These are phyloP conservation scores for Coemansia sp. DNA, from an alignment of 192 early-diverging fungal species.

Conservation along the genomic window DNA sequence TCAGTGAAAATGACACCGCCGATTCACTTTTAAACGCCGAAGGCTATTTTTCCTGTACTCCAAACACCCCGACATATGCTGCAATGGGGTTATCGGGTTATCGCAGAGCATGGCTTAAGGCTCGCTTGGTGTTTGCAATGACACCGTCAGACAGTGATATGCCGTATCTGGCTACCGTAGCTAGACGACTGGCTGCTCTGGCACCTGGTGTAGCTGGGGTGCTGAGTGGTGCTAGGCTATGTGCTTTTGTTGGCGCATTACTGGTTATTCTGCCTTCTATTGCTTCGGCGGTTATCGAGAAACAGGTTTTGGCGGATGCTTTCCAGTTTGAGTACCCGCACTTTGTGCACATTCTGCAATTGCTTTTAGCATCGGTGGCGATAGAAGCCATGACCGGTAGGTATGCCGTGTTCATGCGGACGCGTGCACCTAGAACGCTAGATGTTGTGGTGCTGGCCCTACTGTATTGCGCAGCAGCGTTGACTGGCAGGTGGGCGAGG, in stretches of 20 bases:
- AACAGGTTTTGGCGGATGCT: conserved; percentile 20
- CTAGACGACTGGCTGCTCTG: no score
- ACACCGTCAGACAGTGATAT: no score
- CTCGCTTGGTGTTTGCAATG: no score
- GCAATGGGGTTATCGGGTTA: no score
- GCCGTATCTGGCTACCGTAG: no score
- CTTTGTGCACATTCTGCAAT: conserved; percentile 20
- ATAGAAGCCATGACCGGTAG: conserved; percentile 10
- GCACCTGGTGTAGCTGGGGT: no score
- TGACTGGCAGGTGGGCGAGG: conserved; percentile 13
- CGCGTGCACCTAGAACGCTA: conserved; percentile 8
- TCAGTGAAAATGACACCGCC: no score
- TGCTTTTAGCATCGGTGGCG: conserved; percentile 7
- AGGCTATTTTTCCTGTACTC: no score
- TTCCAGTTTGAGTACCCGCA: conserved; percentile 16
- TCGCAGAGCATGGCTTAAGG: no score
- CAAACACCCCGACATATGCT: no score
- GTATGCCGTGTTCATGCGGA: conserved; percentile 20
- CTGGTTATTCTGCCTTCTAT: neutral
- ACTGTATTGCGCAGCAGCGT: conserved; percentile 8
- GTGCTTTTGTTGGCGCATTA: neutral
- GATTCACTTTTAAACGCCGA: no score
- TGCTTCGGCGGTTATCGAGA: conserved; percentile 11
- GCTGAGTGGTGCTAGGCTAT: no score
- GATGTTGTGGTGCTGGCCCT: conserved; percentile 19